Evolutionary conservation across 179 eudicot genomes (phyloP).

Genomic region (Heliamphora pulchella): DNA sequence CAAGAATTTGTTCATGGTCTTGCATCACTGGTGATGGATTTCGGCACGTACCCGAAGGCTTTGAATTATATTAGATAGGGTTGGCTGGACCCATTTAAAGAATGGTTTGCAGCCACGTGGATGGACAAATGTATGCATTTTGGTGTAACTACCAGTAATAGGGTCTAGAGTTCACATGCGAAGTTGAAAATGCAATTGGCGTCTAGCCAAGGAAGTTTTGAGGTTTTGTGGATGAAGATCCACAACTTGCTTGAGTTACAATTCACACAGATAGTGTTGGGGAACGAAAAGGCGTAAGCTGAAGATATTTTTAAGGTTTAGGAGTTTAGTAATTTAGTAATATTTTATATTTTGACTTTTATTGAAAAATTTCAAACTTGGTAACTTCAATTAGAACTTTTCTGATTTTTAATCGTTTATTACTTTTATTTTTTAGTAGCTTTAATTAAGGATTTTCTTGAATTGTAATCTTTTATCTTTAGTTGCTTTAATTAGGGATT

Average conservation of each 20-base stretch:
- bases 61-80: not conserved
- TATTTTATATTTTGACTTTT: too few species aligned
- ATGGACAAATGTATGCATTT: not conserved
- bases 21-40: not conserved
- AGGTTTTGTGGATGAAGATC: not conserved
- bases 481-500: too few species aligned
- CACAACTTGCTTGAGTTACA: not conserved
- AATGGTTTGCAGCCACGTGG: not conserved
- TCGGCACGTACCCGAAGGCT: not conserved
- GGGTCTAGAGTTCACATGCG: constrained; percentile 4
- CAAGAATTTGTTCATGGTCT: not conserved
- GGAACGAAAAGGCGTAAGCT: too few species aligned
- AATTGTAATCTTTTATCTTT: too few species aligned
- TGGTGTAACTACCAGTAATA: not conserved
- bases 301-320: too few species aligned
- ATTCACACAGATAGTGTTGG: not conserved
- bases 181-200: not conserved
- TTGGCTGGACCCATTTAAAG: not conserved
- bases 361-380: too few species aligned
- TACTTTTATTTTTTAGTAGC: too few species aligned
- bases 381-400: too few species aligned
- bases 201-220: not conserved
- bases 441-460: too few species aligned
- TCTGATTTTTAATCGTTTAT: too few species aligned
- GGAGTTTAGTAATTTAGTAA: too few species aligned